phyloP scores from a whole-genome alignment of 2,329 filamentous ascomycete species.

The Beauveria scarabaeidicola region DNA sequence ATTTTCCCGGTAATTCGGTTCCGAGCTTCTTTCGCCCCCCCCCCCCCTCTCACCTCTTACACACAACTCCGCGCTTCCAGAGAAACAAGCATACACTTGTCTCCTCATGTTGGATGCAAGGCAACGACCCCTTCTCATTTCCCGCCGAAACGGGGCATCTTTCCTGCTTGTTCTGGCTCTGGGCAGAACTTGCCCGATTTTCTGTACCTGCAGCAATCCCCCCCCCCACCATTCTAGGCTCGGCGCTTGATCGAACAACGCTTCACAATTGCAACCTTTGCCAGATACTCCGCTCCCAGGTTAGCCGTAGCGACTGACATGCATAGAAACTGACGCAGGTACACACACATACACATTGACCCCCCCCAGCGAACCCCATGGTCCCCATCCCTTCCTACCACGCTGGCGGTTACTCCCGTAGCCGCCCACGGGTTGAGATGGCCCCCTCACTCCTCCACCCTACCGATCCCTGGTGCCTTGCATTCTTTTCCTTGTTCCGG shows the following conservation, averaged over 20 bases:
- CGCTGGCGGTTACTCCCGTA: not conserved
- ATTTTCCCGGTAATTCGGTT: not conserved
- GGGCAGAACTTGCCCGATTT: not conserved
- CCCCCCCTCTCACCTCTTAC: not conserved
- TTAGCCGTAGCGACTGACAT: not conserved
- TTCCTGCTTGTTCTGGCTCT: not conserved
- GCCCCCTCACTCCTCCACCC: not conserved
- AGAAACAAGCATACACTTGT: not conserved
- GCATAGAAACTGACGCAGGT: not conserved
- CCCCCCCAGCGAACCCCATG: not conserved
- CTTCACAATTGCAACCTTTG: not conserved
- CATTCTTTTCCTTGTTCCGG: not conserved
- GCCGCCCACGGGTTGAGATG: not conserved
- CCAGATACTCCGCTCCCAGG: too few relatives aligned
- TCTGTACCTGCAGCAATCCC: not conserved
- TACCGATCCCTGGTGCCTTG: not conserved
- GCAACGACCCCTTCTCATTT: slow-evolving; percentile 9
- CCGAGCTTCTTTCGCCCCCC: not conserved
- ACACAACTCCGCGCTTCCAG: not conserved
- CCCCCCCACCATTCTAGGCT: not conserved
- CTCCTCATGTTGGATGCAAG: not conserved
- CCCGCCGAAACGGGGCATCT: not conserved
- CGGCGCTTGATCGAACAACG: slow-evolving; percentile 5
- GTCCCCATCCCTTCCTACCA: not conserved
- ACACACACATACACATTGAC: not conserved